Conservation (phyloP, 345 rosid species). For the Eucalyptus curtisii region DNA sequence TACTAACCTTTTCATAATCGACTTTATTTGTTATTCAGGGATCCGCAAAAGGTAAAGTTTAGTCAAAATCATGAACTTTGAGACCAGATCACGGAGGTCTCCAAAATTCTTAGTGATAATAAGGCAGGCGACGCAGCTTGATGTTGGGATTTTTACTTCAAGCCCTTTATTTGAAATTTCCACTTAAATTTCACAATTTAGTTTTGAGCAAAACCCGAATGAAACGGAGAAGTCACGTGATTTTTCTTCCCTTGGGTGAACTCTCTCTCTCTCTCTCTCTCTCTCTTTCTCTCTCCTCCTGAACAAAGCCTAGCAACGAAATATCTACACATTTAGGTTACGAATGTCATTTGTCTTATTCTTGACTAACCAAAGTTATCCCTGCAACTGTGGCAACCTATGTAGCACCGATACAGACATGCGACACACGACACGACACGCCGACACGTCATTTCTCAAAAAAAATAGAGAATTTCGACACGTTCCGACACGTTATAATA, state of each 20-base stretch:
- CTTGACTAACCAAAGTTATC: background rate
- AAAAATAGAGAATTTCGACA: too few relatives aligned
- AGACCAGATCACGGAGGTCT: fast-evolving
- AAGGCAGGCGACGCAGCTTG: background rate
- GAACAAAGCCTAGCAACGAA: background rate
- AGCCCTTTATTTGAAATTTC: background rate
- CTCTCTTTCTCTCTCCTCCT: background rate
- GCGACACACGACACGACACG: too few relatives aligned
- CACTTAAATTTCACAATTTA: background rate
- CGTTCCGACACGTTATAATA: too few relatives aligned
- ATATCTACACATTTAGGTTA: background rate
- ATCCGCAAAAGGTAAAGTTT: fast-evolving
- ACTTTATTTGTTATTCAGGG: fast-evolving
- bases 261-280: background rate
- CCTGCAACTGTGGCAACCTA: background rate
- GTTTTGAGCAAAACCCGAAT: background rate
- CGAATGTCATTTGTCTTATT: background rate
- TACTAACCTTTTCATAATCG: background rate
- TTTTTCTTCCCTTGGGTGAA: background rate
- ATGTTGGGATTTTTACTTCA: background rate
- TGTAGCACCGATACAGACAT: too few relatives aligned
- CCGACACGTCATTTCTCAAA: too few relatives aligned
- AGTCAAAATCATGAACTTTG: background rate
- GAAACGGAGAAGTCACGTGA: fast-evolving
- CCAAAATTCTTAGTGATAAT: background rate